Base-by-base conservation (phyloP, 192 early-diverging fungal species). In the Backusella parvicylindrica region DNA sequence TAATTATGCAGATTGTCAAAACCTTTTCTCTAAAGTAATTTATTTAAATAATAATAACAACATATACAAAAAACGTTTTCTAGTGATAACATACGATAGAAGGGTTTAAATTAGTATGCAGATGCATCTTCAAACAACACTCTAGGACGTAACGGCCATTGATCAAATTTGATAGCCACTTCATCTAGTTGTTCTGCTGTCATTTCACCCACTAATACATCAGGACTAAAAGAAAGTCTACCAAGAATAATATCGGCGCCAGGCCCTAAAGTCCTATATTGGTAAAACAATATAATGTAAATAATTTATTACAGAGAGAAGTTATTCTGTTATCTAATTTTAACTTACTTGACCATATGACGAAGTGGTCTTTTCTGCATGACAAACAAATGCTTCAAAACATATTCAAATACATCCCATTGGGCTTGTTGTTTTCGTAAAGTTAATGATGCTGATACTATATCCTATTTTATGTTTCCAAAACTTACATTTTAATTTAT, bases 131-230 rank as follows among this genome's bases (percentile, higher is more conserved):
- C 86, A 64, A 84, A 83, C 36, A 87, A 74, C 13, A 79, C 79
- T 30, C 71, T 69, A 3, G 86, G 86, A 41, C 84, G 75, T 18
- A 87, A 75, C 28, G 86, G 86, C 86, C 86, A 87, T 76, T 87
- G 76, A 32, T 87, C 84, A 75, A 87, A 87, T 64, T 85, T 85
- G 15, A 77, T 15, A 11, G 86, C 82, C 4, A 87, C 84, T 63
- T 85, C 84, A 75, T 85, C 75, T 0, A 87, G 32, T 37, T 87
- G 86, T 30, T 81, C 81, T 12, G 80, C 41, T 13, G 82, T 80
- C 75, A 87, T 81, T 2, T 81, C 64, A 49, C 85, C 85, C 23
- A 85, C 64, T 7, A 74, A 71, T 32, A 80, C 78, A 40, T 79
- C 67, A 15, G 79, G 38, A 68, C 84, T 79, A 47, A 87, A 87